phyloP scores from a whole-genome alignment of 1,284 basidiomycete genomes.

The Pascua sp. region DNA sequence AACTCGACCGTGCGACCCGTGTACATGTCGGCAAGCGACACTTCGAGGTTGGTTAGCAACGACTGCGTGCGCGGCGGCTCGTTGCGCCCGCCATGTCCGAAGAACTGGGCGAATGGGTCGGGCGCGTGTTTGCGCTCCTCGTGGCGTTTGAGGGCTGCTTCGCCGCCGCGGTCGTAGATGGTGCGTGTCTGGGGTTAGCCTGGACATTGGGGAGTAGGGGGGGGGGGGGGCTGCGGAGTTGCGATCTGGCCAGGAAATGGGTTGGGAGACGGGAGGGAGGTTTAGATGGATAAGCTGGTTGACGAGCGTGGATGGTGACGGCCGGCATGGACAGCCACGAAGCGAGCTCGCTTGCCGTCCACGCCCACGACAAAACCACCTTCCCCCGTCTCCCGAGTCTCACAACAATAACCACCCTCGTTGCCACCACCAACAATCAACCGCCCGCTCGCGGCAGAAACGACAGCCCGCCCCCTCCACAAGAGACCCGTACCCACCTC shows the following conservation, averaged over 20 bases:
- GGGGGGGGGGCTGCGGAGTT: no score
- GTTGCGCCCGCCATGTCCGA: constrained; percentile 69
- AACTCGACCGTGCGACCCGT: constrained; percentile 82
- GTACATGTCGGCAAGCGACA: constrained; percentile 81
- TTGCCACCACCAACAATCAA: no score
- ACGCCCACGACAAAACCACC: no score
- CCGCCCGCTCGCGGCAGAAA: background rate
- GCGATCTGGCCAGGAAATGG: no score
- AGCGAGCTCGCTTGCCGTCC: no score
- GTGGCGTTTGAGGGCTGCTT: constrained; percentile 85
- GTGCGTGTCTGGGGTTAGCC: constrained; percentile 64
- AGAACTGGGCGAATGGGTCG: constrained; percentile 90
- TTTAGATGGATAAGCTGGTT: no score
- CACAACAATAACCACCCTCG: no score
- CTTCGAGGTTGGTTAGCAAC: constrained; percentile 79
- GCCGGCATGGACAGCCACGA: no score
- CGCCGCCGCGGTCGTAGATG: constrained; percentile 88
- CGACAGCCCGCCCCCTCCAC: background rate
- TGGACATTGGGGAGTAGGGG: background rate
- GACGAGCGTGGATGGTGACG: no score
- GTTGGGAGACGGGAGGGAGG: no score
- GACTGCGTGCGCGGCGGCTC: constrained; percentile 71
- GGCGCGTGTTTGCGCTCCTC: constrained; percentile 63
- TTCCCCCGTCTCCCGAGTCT: no score
- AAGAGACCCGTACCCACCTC: constrained; percentile 55